Evolutionary conservation across 2,329 filamentous ascomycete species (phyloP), one percentile per base, ranked within the genome.

Genomic region (Gnomoniopsis sp.): DNA sequence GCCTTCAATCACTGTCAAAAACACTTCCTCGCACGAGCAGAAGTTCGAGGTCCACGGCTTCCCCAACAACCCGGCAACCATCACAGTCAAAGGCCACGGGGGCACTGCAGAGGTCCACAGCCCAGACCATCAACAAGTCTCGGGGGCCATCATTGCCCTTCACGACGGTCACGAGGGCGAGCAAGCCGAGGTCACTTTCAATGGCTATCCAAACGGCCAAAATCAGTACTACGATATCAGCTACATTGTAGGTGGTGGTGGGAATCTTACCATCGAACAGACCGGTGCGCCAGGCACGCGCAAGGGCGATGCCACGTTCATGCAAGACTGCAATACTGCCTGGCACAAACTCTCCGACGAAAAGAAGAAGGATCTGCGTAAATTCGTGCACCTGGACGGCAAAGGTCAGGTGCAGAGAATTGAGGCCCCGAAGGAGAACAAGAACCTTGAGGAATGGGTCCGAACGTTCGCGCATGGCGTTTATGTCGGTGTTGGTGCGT

Each of bases 151-250:
- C 53, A 75, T 75, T 50, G 72, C 73, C 30, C 63, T 74, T 1
- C 73, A 75, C 55, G 70, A 72, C 22, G 71, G 71, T 34, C 63
- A 68, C 19, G 71, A 74, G 53, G 70, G 72, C 44, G 74, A 75
- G 60, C 73, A 75, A 65, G 73, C 71, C 22, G 73, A 75, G 62
- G 72, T 75, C 54, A 75, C 72, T 54, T 75, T 74, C 60, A 62
- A 66, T 49, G 73, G 73, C 21, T 74, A 10, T 7, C 55, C 55
- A 6, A 49, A 57, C 44, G 61, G 62, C 48, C 64, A 68, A 46
- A 71, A 71, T 58, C 70, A 72, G 61, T 70, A 69, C 61, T 68
- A 71, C 59, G 70, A 72, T 53, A 53, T 71, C 21, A 68, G 65
- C 57, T 61, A 62, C 63, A 76, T 75, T 53, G 66, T 70, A 48